These are phyloP conservation scores for Turnera subulata DNA, from an alignment of 345 rosid genomes.

Conservation along the genomic window DNA sequence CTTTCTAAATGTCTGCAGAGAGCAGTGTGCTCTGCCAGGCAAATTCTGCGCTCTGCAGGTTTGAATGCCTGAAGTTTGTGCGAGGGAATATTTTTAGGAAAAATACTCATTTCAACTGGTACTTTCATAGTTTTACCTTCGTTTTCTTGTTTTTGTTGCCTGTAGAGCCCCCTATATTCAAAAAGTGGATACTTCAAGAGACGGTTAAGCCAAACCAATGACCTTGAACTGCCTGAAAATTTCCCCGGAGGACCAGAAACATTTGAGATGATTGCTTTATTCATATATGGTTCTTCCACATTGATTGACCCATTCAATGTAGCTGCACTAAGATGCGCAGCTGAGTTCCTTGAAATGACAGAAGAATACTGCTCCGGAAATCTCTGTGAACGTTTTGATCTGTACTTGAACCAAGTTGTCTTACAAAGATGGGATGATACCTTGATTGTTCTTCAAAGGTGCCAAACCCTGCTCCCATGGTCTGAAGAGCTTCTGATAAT, in stretches of 20 bases:
- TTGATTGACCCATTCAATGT: constrained; percentile 63
- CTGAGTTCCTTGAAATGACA: constrained; percentile 74
- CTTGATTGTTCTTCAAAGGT: constrained; percentile 57
- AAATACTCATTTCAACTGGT: too few species aligned
- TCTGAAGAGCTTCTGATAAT: constrained; percentile 62
- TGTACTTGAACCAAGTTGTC: constrained; percentile 74
- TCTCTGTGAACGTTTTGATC: constrained; percentile 68
- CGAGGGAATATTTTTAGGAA: too few species aligned
- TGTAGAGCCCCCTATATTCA: constrained; percentile 55
- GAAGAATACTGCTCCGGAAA: constrained; percentile 51
- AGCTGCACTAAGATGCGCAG: constrained; percentile 65
- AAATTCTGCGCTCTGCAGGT: too few species aligned
- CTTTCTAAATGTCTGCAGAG: too few species aligned
- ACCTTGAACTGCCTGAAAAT: constrained; percentile 47
- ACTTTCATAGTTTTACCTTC: not conserved
- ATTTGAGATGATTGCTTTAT: constrained; percentile 61
- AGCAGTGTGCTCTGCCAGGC: too few species aligned
- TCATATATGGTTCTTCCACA: constrained; percentile 65
- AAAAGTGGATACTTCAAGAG: constrained; percentile 71
- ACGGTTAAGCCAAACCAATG: constrained; percentile 37
- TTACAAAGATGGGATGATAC: constrained; percentile 80
- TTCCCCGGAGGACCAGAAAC: constrained; percentile 83
- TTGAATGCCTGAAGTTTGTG: too few species aligned
- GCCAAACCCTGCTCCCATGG: constrained; percentile 52
- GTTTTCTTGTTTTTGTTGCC: constrained; percentile 9